phyloP scores from a whole-genome alignment of 306 rosid species.

The Astragalus membranaceus region DNA sequence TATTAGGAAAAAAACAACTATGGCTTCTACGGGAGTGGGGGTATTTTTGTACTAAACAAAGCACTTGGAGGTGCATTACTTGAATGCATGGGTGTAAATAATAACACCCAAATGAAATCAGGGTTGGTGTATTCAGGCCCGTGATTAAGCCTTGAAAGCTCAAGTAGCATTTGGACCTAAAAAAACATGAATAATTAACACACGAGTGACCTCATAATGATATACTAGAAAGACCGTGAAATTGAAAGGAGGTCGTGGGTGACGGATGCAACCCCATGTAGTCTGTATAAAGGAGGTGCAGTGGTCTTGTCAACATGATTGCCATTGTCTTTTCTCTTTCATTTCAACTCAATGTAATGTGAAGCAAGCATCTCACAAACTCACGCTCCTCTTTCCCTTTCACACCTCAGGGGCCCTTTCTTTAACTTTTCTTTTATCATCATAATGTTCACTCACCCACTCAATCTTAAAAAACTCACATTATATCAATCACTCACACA shows the following conservation, averaged over 20 bases:
- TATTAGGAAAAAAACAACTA: no score
- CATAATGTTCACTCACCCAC: conserved; percentile 16
- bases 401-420: background rate
- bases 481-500: conserved; percentile 23
- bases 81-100: no score
- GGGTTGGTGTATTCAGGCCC: no score
- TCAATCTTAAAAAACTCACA: conserved; percentile 29
- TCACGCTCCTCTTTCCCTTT: background rate
- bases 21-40: no score
- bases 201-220: no score
- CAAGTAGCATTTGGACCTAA: no score
- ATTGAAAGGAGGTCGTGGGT: background rate
- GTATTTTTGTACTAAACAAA: no score
- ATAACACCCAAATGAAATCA: no score
- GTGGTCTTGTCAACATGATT: conserved; percentile 40
- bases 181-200: no score
- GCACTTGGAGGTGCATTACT: no score
- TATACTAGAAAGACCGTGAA: background rate
- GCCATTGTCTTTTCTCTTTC: background rate
- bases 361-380: background rate
- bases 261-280: conserved; percentile 8
- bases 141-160: no score
- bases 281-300: conserved; percentile 8
- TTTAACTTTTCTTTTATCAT: no score
- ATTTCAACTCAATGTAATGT: background rate